Evolutionary conservation across 495 filamentous ascomycete species (phyloP).

Genomic region (Aspergillus biplanus): DNA sequence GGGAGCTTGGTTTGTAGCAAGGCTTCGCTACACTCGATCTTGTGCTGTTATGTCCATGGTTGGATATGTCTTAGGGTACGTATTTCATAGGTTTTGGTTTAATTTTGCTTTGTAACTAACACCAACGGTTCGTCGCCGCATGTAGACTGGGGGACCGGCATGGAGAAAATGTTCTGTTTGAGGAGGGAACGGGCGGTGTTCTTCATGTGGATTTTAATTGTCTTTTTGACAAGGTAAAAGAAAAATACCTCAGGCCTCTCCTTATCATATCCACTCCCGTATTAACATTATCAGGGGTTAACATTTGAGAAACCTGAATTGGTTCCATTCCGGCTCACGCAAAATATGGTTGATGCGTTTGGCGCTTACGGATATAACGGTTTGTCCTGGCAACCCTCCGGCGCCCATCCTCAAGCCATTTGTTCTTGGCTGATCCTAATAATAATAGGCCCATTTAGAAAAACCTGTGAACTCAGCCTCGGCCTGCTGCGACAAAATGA

Average conservation of each 20-base stretch:
- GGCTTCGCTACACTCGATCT: constrained; percentile 89
- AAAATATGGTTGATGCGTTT: constrained; percentile 98
- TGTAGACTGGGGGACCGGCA: constrained; percentile 87
- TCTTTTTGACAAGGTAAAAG: constrained; percentile 84
- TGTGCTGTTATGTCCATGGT: constrained; percentile 98
- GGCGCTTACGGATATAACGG: constrained; percentile 88
- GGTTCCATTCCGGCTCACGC: constrained; percentile 96
- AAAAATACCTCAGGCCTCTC: not conserved
- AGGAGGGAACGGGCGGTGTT: constrained; percentile 90
- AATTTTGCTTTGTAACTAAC: constrained; percentile 3
- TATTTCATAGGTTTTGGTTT: constrained; percentile 3
- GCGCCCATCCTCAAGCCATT: not conserved
- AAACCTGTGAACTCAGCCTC: constrained; percentile 86
- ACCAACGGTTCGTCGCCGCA: not conserved
- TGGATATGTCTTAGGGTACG: constrained; percentile 82
- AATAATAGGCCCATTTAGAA: constrained; percentile 75
- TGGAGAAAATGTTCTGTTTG: constrained; percentile 94
- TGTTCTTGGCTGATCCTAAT: not conserved
- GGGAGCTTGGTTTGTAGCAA: constrained; percentile 85
- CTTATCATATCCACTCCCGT: not conserved
- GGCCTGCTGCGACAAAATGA: constrained; percentile 84
- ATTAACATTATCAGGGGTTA: constrained; percentile 57
- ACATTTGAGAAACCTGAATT: constrained; percentile 94
- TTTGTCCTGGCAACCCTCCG: constrained; percentile 17
- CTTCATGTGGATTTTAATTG: constrained; percentile 99